Percentiles rank a stretch among this genome's conserved stretches.
phyloP scores from a whole-genome alignment of 345 rosid genomes.

The Firmiana major region DNA sequence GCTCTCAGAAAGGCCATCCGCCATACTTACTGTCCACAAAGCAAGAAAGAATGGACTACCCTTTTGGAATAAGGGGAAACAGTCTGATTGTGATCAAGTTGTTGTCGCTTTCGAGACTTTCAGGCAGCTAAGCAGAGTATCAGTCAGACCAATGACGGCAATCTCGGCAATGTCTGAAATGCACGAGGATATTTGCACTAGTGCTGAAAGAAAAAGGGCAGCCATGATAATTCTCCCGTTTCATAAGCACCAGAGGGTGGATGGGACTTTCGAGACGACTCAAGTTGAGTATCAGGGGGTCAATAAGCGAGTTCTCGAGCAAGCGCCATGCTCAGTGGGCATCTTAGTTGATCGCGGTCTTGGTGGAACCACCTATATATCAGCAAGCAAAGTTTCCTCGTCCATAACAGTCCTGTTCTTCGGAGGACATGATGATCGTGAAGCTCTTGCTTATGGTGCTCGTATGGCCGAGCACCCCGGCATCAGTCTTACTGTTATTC shows the following conservation, averaged over 20 bases:
- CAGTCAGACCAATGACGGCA: slow-evolving; percentile 59
- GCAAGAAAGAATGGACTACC: slow-evolving; percentile 72
- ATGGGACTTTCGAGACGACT: slow-evolving; percentile 55
- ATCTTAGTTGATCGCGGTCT: slow-evolving; percentile 64
- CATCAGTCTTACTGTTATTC: slow-evolving; percentile 33
- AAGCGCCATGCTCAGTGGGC: slow-evolving; percentile 66
- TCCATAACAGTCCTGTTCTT: slow-evolving; percentile 45
- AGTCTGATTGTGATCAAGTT: slow-evolving; percentile 29
- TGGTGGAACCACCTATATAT: slow-evolving; percentile 53
- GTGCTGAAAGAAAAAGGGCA: slow-evolving; percentile 46
- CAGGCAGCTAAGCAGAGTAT: slow-evolving; percentile 48
- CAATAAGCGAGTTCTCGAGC: slow-evolving; percentile 38
- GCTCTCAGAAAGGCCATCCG: slow-evolving; percentile 63
- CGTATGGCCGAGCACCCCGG: slow-evolving; percentile 84
- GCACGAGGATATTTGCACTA: slow-evolving; percentile 56
- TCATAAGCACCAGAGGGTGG: slow-evolving; percentile 63
- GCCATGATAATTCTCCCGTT: slow-evolving; percentile 58
- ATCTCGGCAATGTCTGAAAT: slow-evolving; percentile 54
- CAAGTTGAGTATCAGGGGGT: slow-evolving; percentile 42
- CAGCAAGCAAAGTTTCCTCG: slow-evolving; percentile 54
- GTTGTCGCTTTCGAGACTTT: slow-evolving; percentile 75
- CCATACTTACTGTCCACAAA: slow-evolving; percentile 58
- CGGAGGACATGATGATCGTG: slow-evolving; percentile 56
- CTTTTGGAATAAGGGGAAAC: slow-evolving; percentile 42
- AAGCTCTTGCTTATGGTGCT: slow-evolving; percentile 65